phyloP scores from a whole-genome alignment of 139 green algal species.

The Nannochloris sp. region DNA sequence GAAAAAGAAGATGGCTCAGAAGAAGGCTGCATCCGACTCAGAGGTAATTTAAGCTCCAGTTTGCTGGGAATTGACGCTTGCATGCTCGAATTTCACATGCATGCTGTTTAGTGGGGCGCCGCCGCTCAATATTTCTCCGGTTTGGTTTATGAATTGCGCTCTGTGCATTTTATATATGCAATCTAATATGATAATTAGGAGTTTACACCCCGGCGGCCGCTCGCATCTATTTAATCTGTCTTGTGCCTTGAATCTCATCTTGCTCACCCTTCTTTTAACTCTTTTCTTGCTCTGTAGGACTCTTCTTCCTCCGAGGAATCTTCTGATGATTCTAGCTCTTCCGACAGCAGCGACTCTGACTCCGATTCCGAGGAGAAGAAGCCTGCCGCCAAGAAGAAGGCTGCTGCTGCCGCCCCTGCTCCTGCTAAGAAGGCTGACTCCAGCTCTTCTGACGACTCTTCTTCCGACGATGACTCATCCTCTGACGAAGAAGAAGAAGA shows the following conservation, averaged over 20 bases:
- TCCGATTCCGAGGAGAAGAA: background rate
- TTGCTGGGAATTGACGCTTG: too few species aligned
- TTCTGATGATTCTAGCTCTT: too few species aligned
- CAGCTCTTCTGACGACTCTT: background rate
- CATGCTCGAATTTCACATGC: too few species aligned
- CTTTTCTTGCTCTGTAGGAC: too few species aligned
- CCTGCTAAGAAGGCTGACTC: conserved; percentile 7
- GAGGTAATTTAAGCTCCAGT: too few species aligned
- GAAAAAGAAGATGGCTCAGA: background rate
- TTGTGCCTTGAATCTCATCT: too few species aligned
- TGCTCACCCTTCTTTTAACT: too few species aligned
- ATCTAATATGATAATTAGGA: background rate
- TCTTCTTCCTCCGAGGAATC: too few species aligned
- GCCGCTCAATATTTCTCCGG: background rate
- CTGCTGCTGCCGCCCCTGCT: background rate
- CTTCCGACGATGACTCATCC: conserved; percentile 17
- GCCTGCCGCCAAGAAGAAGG: conserved; percentile 14
- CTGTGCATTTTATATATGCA: background rate
- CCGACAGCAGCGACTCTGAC: conserved; percentile 16
- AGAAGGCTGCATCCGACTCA: background rate
- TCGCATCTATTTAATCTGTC: too few species aligned
- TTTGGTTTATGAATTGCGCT: background rate
- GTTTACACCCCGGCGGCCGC: too few species aligned
- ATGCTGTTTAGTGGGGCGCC: too few species aligned
- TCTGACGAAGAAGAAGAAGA: conserved; percentile 8